A percentile compares a stretch with the other conserved stretches of the same genome.
Conservation (phyloP, 2,329 filamentous ascomycete genomes). For the Penicillium sp. region DNA sequence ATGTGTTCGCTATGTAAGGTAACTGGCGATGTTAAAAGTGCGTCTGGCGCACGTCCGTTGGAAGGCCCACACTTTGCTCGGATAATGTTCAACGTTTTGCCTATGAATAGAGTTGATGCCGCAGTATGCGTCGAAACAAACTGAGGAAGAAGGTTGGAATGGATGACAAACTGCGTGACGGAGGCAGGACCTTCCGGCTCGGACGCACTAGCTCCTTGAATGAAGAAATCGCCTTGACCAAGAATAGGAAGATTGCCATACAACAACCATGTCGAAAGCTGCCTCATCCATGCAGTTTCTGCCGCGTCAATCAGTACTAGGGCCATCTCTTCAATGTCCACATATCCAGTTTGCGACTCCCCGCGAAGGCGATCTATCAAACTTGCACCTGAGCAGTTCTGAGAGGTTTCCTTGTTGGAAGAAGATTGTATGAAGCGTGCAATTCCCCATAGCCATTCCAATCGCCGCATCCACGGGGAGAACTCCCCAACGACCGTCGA, state of each 20-base stretch:
- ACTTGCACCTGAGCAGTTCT: constrained; percentile 67
- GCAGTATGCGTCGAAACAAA: constrained; percentile 79
- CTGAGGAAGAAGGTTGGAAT: constrained; percentile 69
- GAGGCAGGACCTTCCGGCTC: constrained; percentile 51
- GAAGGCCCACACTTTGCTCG: constrained; percentile 55
- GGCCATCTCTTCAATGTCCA: constrained; percentile 80
- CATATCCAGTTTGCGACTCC: constrained; percentile 85
- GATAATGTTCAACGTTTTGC: constrained; percentile 85
- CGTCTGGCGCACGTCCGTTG: constrained; percentile 35
- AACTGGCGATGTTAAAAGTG: constrained; percentile 64
- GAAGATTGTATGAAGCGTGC: constrained; percentile 68
- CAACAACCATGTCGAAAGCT: constrained; percentile 86
- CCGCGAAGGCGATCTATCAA: constrained; percentile 77
- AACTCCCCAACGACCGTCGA: constrained; percentile 85
- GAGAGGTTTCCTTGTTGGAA: constrained; percentile 33
- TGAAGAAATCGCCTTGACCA: constrained; percentile 85
- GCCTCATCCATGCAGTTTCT: constrained; percentile 89
- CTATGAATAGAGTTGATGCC: constrained; percentile 86
- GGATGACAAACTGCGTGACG: constrained; percentile 61
- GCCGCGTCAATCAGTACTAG: constrained; percentile 74
- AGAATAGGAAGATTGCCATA: constrained; percentile 82
- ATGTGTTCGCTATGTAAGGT: constrained; percentile 47
- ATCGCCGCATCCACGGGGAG: constrained; percentile 78
- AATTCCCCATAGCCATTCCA: constrained; percentile 85
- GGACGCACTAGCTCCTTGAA: constrained; percentile 56